Evolutionary conservation across 768 basidiomycete genomes (phyloP).

Genomic region (Podaxis carcinomalis): DNA sequence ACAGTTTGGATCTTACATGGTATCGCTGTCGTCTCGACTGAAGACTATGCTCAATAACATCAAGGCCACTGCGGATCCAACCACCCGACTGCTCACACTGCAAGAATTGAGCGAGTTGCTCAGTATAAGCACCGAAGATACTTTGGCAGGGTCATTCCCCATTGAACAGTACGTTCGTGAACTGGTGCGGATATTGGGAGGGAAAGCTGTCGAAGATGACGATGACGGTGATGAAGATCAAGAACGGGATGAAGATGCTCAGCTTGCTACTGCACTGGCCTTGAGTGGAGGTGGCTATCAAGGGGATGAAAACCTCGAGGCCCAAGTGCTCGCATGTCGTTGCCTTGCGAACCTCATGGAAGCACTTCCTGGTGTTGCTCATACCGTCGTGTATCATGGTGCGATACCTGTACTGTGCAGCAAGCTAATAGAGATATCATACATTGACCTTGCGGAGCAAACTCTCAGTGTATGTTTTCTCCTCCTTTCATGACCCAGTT

Average conservation of each 20-base stretch:
- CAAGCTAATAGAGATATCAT: slow-evolving; percentile 95
- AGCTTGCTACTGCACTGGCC: slow-evolving; percentile 83
- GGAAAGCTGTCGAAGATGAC: slow-evolving; percentile 65
- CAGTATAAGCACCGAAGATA: slow-evolving; percentile 96
- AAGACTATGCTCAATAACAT: slow-evolving; percentile 90
- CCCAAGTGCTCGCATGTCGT: slow-evolving; percentile 92
- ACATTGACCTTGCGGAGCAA: slow-evolving; percentile 98
- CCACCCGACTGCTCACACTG: slow-evolving; percentile 81
- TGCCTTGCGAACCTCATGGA: slow-evolving; percentile 99
- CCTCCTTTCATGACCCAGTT: slow-evolving; percentile 10
- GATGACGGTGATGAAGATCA: slow-evolving; percentile 64
- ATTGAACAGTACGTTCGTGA: slow-evolving; percentile 91
- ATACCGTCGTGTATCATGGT: slow-evolving; percentile 96
- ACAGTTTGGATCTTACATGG: slow-evolving; percentile 89
- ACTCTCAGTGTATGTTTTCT: slow-evolving; percentile 81
- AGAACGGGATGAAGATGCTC: slow-evolving; percentile 79
- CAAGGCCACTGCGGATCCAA: slow-evolving; percentile 79
- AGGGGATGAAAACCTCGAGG: slow-evolving; percentile 87
- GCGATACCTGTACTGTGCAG: slow-evolving; percentile 96
- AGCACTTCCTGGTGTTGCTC: slow-evolving; percentile 95
- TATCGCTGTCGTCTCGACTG: slow-evolving; percentile 80
- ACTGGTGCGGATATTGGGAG: slow-evolving; percentile 86
- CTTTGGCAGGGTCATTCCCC: slow-evolving; percentile 92
- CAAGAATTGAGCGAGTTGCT: slow-evolving; percentile 95
- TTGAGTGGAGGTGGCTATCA: slow-evolving; percentile 72